These are phyloP conservation scores for Alternaria sp. DNA, from an alignment of 2,329 filamentous ascomycete species.

Conservation along the genomic window DNA sequence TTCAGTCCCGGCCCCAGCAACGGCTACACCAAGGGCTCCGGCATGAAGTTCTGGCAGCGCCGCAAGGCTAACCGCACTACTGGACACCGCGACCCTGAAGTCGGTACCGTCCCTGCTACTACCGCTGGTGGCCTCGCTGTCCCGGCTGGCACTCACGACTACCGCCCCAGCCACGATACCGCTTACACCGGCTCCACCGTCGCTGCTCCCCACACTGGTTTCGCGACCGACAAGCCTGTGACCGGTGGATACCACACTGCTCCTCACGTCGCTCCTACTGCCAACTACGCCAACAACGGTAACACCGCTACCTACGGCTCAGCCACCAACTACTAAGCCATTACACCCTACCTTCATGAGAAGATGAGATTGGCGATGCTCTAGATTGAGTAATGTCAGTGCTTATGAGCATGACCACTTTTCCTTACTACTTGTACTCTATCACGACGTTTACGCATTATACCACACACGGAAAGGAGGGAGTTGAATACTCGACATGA, in stretches of 20 bases:
- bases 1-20: constrained; percentile 70
- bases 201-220: constrained; percentile 43
- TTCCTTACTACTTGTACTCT: constrained; percentile 9
- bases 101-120: constrained; percentile 40
- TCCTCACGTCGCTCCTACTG: constrained; percentile 37
- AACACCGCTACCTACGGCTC: constrained; percentile 47
- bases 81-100: constrained; percentile 52
- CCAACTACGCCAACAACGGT: constrained; percentile 28
- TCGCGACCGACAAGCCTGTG: constrained; percentile 45
- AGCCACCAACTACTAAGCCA: constrained; percentile 18
- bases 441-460: constrained; percentile 25
- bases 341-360: not conserved
- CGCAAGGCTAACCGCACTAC: constrained; percentile 41
- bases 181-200: constrained; percentile 57
- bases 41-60: constrained; percentile 56
- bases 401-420: not conserved
- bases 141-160: constrained; percentile 29
- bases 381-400: not conserved
- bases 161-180: constrained; percentile 58
- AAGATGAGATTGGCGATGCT: not conserved
- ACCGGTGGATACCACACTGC: constrained; percentile 55
- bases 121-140: constrained; percentile 23
- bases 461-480: constrained; percentile 24
- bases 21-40: constrained; percentile 70
- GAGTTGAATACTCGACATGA: not conserved